phyloP scores from a whole-genome alignment of 805 yeast species.

The Candida xiaguanensis region DNA sequence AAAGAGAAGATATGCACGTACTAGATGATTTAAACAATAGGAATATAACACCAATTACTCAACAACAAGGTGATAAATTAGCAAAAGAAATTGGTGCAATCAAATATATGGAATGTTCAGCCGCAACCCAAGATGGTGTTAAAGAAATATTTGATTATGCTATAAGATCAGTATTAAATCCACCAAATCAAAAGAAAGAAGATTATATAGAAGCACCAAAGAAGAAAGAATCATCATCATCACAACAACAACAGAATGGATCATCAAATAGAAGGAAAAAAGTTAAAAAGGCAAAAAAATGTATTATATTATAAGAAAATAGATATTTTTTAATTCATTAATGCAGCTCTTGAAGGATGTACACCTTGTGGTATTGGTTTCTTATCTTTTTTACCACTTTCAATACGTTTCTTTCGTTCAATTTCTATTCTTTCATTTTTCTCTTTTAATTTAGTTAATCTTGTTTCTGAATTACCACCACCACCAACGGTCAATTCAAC shows the following conservation, averaged over 20 bases:
- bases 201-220: constrained; percentile 20
- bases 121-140: constrained; percentile 84
- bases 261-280: constrained; percentile 16
- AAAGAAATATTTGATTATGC: constrained; percentile 83
- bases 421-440: constrained; percentile 74
- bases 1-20: constrained; percentile 78
- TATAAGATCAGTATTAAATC: constrained; percentile 62
- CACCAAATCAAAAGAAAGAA: constrained; percentile 33
- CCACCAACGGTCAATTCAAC: constrained; percentile 98
- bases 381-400: constrained; percentile 25
- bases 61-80: constrained; percentile 58
- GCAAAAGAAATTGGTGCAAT: constrained; percentile 72
- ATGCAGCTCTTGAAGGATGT: constrained; percentile 67
- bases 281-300: constrained; percentile 34
- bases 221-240: constrained; percentile 30
- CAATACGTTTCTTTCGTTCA: constrained; percentile 61
- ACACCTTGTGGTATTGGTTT: constrained; percentile 19
- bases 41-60: constrained; percentile 58
- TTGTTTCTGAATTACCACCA: constrained; percentile 79
- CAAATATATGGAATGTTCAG: constrained; percentile 82
- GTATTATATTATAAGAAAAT: constrained; percentile 33
- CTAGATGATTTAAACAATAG: constrained; percentile 62
- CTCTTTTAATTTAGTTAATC: constrained; percentile 64
- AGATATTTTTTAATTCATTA: constrained; percentile 26
- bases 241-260: not conserved